These are phyloP conservation scores for Oryza coarctata DNA, from an alignment of 176 grass and related monocot genomes.

Conservation along the genomic window DNA sequence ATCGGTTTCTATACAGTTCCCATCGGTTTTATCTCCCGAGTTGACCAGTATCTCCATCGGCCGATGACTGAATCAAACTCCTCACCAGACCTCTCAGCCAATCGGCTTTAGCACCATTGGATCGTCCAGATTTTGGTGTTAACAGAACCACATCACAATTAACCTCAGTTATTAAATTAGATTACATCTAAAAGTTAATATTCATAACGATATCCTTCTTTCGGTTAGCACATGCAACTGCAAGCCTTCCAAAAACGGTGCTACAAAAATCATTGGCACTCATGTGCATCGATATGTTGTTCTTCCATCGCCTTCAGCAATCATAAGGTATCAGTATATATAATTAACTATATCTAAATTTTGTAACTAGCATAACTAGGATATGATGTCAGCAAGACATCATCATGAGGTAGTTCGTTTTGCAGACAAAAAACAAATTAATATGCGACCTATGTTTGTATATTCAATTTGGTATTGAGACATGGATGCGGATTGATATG, in stretches of 20 bases:
- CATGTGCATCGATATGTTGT: constrained; percentile 8
- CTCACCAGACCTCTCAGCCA: too few relatives aligned
- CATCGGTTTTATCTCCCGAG: too few relatives aligned
- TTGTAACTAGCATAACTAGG: not conserved
- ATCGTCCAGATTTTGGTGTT: too few relatives aligned
- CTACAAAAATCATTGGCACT: not conserved
- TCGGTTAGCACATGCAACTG: not conserved
- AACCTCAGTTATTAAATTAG: not conserved
- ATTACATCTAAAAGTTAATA: not conserved
- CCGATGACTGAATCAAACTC: too few relatives aligned
- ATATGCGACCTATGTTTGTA: not conserved
- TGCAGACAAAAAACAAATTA: not conserved
- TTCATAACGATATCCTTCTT: not conserved
- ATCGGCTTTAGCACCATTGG: too few relatives aligned
- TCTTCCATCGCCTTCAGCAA: not conserved
- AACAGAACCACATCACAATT: too few relatives aligned
- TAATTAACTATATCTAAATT: not conserved
- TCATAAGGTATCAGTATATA: too few relatives aligned
- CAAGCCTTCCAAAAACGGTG: not conserved
- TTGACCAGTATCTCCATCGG: too few relatives aligned
- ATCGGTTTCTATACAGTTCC: too few relatives aligned
- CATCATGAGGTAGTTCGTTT: not conserved
- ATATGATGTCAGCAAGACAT: not conserved
- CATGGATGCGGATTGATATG: too few relatives aligned
- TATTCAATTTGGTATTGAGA: too few relatives aligned